Evolutionary conservation across 768 basidiomycete species (phyloP), one percentile per base, ranked within the genome.

Genomic region (Clitopilus passeckerianus): DNA sequence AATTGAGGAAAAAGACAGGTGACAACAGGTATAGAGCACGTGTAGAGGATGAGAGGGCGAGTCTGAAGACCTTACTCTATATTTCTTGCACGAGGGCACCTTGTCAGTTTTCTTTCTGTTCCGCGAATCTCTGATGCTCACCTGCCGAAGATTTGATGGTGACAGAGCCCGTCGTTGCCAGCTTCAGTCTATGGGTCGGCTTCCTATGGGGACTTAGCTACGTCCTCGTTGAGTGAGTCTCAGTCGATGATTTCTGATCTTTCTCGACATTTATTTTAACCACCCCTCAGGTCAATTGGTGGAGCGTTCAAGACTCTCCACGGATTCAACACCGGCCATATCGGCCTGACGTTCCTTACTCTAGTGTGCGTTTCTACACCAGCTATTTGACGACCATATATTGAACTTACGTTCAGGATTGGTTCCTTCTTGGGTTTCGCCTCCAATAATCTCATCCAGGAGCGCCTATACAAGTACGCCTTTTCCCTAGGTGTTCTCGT

Each of bases 181-280:
- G 85, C 64, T 89, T 93, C 66, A 87, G 85, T 65, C 66, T 88
- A n/a, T 88, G 86, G 87, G 72, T 86, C 30, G 85, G 86, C 54
- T 85, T 93, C 60, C 80, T 82, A 0, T 93, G 91, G 90, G 91
- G 91, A 0, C 81, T 91, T 5, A 68, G 87, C 22, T 93, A 83
- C 65, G 85, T 83, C 57, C 72, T 91, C 66, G 76, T 90, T 30
- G 82, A 83, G 85, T 30, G 27, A 30, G 27, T 30, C 7, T 30
- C 4, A 30, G 27, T 30, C 7, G 7, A 30, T 30, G 27, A 30
- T 30, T 3, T 30, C 27, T 30, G 27, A 30, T 30, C 27, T 3
- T 30, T 30, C 27, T 7, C 4, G 27, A 30, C 27, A 30, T 4
- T 30, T 7, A 30, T 4, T 30, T 30, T 30, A 30, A 30, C 27